Evolutionary conservation across 768 basidiomycete genomes (phyloP).

Genomic region (Naematelia aurantialba): DNA sequence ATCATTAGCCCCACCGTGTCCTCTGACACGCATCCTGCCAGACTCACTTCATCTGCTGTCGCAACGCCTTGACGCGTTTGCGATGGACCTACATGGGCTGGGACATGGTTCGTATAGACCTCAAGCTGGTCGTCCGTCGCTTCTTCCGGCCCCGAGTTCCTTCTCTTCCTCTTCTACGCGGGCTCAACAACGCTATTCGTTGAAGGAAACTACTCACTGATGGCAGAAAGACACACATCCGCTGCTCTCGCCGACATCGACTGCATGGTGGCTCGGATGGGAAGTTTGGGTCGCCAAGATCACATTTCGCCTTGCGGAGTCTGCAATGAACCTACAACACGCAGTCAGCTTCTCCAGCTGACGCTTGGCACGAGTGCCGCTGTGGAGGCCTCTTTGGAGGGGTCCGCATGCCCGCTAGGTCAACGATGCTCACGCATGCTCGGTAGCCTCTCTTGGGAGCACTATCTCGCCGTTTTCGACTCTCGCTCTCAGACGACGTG

Average conservation of each 20-base stretch:
- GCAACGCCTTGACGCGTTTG: neutral
- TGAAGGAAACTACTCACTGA: constrained; percentile 22
- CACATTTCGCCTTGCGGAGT: constrained; percentile 42
- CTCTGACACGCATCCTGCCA: neutral
- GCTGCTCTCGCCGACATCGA: constrained; percentile 41
- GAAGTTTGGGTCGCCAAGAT: constrained; percentile 46
- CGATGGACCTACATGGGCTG: neutral
- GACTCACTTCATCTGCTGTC: neutral
- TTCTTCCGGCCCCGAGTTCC: neutral
- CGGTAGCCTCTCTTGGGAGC: constrained; percentile 39
- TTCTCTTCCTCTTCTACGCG: neutral
- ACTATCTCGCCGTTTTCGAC: constrained; percentile 4
- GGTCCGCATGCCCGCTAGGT: too few relatives aligned
- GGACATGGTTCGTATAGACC: neutral
- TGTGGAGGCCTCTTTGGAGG: too few relatives aligned
- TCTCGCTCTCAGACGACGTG: neutral
- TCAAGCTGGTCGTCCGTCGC: neutral
- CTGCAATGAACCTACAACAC: constrained; percentile 33
- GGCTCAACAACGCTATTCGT: neutral
- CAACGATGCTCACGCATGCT: constrained; percentile 30
- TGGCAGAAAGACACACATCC: constrained; percentile 43
- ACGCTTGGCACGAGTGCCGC: too few relatives aligned
- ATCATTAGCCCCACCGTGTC: neutral
- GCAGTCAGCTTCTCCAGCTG: too few relatives aligned
- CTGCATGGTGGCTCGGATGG: constrained; percentile 45